Conservation (phyloP, 225 moss, liverwort and hornwort species). For the Marchantia paleacea region DNA sequence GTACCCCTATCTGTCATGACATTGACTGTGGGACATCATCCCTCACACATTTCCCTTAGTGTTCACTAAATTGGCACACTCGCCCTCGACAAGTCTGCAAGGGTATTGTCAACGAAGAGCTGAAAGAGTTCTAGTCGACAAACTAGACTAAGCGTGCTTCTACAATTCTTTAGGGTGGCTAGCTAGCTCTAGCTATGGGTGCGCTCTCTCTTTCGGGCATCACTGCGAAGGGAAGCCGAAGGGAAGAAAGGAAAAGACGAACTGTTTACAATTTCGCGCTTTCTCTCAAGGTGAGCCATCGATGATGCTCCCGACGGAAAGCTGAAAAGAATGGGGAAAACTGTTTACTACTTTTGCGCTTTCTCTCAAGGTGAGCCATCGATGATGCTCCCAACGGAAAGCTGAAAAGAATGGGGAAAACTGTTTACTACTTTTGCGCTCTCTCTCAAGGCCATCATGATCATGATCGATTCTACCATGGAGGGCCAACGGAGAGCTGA, state of each 20-base stretch:
- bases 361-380: not conserved
- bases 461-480: not conserved
- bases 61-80: too few relatives aligned
- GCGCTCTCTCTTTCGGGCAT: constrained; percentile 1
- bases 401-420: not conserved
- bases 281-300: not conserved
- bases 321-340: not conserved
- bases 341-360: not conserved
- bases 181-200: not conserved
- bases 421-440: not conserved
- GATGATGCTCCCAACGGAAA: not conserved
- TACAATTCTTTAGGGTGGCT: not conserved
- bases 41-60: too few relatives aligned
- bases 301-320: not conserved
- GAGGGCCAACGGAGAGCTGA: not conserved
- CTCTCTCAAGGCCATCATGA: not conserved
- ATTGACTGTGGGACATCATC: too few relatives aligned
- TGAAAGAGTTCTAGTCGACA: not conserved
- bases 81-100: too few relatives aligned
- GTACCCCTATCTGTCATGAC: too few relatives aligned
- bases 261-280: not conserved
- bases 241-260: not conserved
- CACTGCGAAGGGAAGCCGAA: not conserved
- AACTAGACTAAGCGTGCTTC: too few relatives aligned
- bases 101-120: not conserved